Percentiles rank a stretch among this genome's conserved stretches.
Evolutionary conservation across 345 rosid species (phyloP).

Genomic region (Noccaea bulbosa): DNA sequence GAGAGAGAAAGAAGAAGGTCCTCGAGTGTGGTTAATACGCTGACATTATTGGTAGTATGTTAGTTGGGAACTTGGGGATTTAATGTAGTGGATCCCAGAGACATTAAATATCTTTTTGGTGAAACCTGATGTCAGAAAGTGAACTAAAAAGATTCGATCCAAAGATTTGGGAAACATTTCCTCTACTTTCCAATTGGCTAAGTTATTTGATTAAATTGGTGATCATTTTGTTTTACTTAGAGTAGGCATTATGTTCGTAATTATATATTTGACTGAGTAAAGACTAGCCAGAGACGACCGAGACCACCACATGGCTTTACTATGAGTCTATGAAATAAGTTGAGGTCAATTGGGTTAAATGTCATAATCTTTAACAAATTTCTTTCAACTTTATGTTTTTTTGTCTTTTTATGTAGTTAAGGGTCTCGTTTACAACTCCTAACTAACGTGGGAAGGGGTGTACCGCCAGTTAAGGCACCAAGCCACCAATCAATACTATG

Average conservation of each 20-base stretch:
- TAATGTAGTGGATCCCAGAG: slow-evolving; percentile 37
- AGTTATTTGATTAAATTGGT: neutral
- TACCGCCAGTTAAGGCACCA: too few species aligned
- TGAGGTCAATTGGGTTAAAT: neutral
- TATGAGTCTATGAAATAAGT: neutral
- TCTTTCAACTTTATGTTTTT: neutral
- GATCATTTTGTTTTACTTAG: neutral
- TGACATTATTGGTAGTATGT: slow-evolving; percentile 30
- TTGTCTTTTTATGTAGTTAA: too few species aligned
- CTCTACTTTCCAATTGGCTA: slow-evolving; percentile 8
- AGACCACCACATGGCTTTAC: neutral
- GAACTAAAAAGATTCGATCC: slow-evolving; percentile 31
- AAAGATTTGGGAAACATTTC: slow-evolving; percentile 27
- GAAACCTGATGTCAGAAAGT: neutral
- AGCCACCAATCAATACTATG: too few species aligned
- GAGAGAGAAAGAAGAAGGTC: slow-evolving; percentile 1
- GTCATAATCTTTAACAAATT: neutral
- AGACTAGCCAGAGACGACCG: neutral
- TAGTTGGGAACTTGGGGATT: slow-evolving; percentile 39
- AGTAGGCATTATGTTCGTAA: neutral
- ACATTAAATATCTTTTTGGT: slow-evolving; percentile 14
- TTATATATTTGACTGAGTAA: neutral
- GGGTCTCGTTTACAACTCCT: too few species aligned
- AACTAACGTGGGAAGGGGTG: too few species aligned
- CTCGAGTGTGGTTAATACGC: slow-evolving; percentile 19